phyloP scores from a whole-genome alignment of 2,329 filamentous ascomycete genomes.

The Tolypocladium tundrense region DNA sequence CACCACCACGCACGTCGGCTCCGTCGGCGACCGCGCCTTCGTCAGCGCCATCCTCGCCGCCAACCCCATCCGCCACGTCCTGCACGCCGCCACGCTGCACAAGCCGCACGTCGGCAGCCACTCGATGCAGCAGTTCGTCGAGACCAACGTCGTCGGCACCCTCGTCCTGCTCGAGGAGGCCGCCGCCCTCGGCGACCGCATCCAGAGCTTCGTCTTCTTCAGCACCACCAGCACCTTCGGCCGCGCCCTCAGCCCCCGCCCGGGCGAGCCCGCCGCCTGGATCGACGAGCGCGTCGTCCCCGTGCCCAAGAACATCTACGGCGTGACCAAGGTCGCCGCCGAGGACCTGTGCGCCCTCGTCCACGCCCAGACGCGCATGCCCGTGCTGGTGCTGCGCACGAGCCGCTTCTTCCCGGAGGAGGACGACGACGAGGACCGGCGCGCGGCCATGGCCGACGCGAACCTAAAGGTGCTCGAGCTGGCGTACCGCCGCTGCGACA shows the following conservation, averaged over 20 bases:
- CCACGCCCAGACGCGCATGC: constrained; percentile 26
- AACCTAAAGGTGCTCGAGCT: constrained; percentile 39
- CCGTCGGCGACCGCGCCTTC: constrained; percentile 24
- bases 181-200: constrained; percentile 7
- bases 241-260: constrained; percentile 23
- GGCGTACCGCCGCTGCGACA: constrained; percentile 32
- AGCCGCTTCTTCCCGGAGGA: constrained; percentile 38
- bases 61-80: constrained; percentile 26
- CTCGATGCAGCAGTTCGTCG: constrained; percentile 30
- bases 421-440: constrained; percentile 32
- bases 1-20: constrained; percentile 25
- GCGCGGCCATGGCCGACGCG: constrained; percentile 23
- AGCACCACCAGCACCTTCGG: constrained; percentile 37
- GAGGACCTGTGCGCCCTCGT: constrained; percentile 35
- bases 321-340: constrained; percentile 36
- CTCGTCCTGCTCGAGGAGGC: constrained; percentile 30
- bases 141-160: constrained; percentile 34
- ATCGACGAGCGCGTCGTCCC: constrained; percentile 31
- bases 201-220: constrained; percentile 32
- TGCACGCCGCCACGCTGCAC: constrained; percentile 36
- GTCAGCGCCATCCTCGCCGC: constrained; percentile 19
- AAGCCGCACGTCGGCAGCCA: constrained; percentile 37
- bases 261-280: constrained; percentile 28
- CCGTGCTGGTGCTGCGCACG: constrained; percentile 32
- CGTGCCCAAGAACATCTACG: constrained; percentile 37